Percentiles rank a stretch among this genome's conserved stretches.
Evolutionary conservation across 2,329 filamentous ascomycete genomes (phyloP).

Genomic region (Talaromyces sp.): DNA sequence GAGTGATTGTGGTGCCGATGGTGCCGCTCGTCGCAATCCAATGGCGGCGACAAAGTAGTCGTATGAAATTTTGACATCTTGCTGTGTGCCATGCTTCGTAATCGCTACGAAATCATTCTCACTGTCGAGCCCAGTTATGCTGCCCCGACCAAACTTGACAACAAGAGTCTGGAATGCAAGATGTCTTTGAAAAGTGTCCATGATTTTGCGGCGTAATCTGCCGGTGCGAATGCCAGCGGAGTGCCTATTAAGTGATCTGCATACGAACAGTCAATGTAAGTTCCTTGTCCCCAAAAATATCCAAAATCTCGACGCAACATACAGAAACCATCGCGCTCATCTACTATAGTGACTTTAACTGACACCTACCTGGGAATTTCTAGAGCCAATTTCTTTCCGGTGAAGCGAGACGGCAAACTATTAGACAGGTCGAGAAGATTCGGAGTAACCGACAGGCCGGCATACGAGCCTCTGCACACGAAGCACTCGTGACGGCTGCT

Average conservation of each 20-base stretch:
- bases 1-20: slow-evolving; percentile 64
- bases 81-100: not conserved
- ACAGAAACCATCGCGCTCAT: slow-evolving; percentile 82
- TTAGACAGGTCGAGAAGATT: slow-evolving; percentile 62
- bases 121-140: slow-evolving; percentile 53
- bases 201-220: slow-evolving; percentile 54
- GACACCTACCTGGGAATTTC: slow-evolving; percentile 41
- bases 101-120: slow-evolving; percentile 4
- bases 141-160: slow-evolving; percentile 61
- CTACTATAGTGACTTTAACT: slow-evolving; percentile 66
- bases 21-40: slow-evolving; percentile 64
- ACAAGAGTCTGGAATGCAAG: slow-evolving; percentile 57
- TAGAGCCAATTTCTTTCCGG: not conserved
- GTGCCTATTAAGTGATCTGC: slow-evolving; percentile 63
- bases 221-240: slow-evolving; percentile 59
- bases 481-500: slow-evolving; percentile 49
- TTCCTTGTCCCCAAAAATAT: not conserved
- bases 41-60: slow-evolving; percentile 72
- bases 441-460: slow-evolving; percentile 60
- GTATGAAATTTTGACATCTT: slow-evolving; percentile 39
- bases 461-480: slow-evolving; percentile 66
- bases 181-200: slow-evolving; percentile 67
- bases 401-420: slow-evolving; percentile 35
- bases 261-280: not conserved
- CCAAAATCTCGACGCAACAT: slow-evolving; percentile 25